Conservation (phyloP, 139 green algal genomes). For the Nannochloris sp. region DNA sequence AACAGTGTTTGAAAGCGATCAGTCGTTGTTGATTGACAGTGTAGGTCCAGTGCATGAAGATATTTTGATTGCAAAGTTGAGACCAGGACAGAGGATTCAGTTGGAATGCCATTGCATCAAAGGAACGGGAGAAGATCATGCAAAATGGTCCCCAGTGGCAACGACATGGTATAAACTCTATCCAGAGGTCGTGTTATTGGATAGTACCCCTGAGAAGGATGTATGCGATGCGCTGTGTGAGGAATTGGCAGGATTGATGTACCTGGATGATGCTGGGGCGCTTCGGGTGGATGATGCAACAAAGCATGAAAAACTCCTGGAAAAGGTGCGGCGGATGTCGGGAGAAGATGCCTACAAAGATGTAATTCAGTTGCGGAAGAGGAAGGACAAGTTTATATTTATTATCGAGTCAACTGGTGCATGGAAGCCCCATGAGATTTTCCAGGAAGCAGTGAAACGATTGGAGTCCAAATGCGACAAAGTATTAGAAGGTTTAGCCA, state of each 20-base stretch:
- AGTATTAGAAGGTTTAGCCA: slow-evolving; percentile 47
- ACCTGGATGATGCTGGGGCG: slow-evolving; percentile 17
- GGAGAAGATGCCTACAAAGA: slow-evolving; percentile 43
- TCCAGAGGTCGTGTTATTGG: slow-evolving; percentile 69
- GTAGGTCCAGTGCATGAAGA: slow-evolving; percentile 55
- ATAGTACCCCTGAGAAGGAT: slow-evolving; percentile 29
- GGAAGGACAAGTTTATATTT: slow-evolving; percentile 96
- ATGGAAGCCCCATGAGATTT: slow-evolving; percentile 61
- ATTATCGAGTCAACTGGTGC: slow-evolving; percentile 86
- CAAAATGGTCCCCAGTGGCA: slow-evolving; percentile 96
- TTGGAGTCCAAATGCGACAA: slow-evolving; percentile 66
- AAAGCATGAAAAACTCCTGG: slow-evolving; percentile 43
- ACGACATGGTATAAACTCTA: slow-evolving; percentile 88
- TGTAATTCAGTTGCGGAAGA: slow-evolving; percentile 63
- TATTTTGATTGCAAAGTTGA: slow-evolving; percentile 90
- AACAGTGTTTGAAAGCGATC: slow-evolving; percentile 47
- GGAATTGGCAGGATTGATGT: slow-evolving; percentile 45
- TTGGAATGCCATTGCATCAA: slow-evolving; percentile 87
- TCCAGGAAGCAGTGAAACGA: slow-evolving; percentile 56
- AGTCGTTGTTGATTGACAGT: slow-evolving; percentile 29
- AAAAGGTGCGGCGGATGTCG: slow-evolving; percentile 54
- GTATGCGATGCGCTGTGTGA: slow-evolving; percentile 47
- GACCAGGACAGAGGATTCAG: slow-evolving; percentile 70
- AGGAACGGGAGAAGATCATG: slow-evolving; percentile 80
- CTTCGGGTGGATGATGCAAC: slow-evolving; percentile 14